These are phyloP conservation scores for Chlorella sp. DNA, from an alignment of 139 green algal genomes.

Conservation along the genomic window DNA sequence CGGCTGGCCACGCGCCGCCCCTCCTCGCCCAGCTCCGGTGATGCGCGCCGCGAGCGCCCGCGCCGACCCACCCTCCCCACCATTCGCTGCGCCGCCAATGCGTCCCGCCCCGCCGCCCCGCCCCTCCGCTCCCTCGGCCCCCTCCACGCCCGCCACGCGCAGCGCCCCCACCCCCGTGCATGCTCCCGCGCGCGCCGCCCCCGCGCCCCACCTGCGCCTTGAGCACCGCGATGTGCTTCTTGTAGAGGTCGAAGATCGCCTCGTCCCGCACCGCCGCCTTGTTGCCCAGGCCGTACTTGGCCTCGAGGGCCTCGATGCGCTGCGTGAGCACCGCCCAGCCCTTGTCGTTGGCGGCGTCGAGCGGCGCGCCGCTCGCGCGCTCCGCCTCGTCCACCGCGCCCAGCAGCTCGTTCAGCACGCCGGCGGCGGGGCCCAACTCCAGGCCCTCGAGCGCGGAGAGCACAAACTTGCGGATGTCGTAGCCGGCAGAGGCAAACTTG, in stretches of 20 bases:
- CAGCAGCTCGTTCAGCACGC: constrained; percentile 34
- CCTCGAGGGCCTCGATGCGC: constrained; percentile 41
- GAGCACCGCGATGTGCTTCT: constrained; percentile 32
- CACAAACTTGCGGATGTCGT: constrained; percentile 48
- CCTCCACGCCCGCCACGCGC: not conserved
- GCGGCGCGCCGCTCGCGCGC: constrained; percentile 31
- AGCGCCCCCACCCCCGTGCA: not conserved
- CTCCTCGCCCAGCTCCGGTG: too few relatives aligned
- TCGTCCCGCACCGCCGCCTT: constrained; percentile 40
- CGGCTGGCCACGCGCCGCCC: too few relatives aligned
- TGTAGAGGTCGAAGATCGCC: constrained; percentile 54
- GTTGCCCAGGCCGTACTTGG: constrained; percentile 42
- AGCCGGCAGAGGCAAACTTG: constrained; percentile 29
- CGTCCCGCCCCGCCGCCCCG: too few relatives aligned
- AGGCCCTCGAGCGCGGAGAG: constrained; percentile 14
- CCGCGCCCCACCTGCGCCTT: not conserved
- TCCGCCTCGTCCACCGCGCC: constrained; percentile 55
- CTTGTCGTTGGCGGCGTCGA: constrained; percentile 48
- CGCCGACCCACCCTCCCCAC: too few relatives aligned
- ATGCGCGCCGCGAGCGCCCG: too few relatives aligned
- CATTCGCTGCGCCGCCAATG: too few relatives aligned
- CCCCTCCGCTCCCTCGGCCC: not conserved
- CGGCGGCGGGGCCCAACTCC: constrained; percentile 10
- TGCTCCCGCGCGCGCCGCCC: not conserved
- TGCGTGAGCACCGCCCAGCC: constrained; percentile 39